Conservation (phyloP, 345 rosid genomes). For the Streptanthus diversifolius region DNA sequence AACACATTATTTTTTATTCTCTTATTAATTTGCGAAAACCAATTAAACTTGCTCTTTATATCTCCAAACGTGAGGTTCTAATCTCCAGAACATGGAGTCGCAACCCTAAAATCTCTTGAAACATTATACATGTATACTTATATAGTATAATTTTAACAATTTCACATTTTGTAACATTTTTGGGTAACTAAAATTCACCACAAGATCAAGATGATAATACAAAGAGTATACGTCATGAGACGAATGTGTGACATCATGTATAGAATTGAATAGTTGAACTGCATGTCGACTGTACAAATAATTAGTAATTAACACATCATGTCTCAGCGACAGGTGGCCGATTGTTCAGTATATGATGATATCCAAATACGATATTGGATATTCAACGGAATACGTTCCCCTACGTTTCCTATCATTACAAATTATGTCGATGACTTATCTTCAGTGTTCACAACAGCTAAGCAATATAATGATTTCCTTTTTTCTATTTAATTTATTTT, state of each 20-base stretch:
- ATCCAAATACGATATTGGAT: not conserved
- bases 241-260: conserved; percentile 20
- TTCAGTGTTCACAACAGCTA: conserved; percentile 26
- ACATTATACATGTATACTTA: not conserved
- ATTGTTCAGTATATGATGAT: not conserved
- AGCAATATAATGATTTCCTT: conserved; percentile 9
- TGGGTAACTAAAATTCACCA: not conserved
- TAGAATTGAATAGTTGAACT: not conserved
- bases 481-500: not conserved
- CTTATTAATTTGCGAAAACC: not conserved
- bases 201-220: not conserved
- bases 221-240: conserved; percentile 4
- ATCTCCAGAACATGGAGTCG: not conserved
- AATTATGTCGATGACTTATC: conserved; percentile 12
- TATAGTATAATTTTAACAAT: not conserved
- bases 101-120: not conserved
- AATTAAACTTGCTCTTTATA: not conserved
- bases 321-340: conserved; percentile 20
- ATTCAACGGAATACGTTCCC: not conserved
- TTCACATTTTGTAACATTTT: not conserved
- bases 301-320: not conserved
- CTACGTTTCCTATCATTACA: conserved; percentile 11
- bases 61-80: not conserved
- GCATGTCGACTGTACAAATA: conserved; percentile 5
- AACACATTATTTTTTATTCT: not conserved